Conservation (phyloP, 1,284 basidiomycete species). For the Grifola frondosa region DNA sequence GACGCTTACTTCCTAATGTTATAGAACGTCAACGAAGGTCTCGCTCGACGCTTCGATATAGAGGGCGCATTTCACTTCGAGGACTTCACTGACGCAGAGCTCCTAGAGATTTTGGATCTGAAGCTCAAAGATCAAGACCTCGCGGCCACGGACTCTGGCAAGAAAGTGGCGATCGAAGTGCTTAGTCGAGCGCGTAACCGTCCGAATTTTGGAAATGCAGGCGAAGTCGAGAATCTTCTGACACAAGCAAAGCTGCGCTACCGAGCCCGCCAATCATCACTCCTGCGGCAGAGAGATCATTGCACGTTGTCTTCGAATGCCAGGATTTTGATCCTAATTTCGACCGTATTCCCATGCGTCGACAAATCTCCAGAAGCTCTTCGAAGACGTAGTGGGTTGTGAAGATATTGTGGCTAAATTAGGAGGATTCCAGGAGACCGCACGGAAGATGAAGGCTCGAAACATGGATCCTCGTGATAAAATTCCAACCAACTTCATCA, state of each 20-base stretch:
- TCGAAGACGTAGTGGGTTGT: slow-evolving; percentile 61
- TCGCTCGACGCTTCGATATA: slow-evolving; percentile 58
- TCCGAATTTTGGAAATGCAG: slow-evolving; percentile 68
- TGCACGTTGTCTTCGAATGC: slow-evolving; percentile 50
- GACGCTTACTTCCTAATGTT: not conserved
- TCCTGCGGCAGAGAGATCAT: slow-evolving; percentile 33
- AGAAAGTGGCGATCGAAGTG: slow-evolving; percentile 51
- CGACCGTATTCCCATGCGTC: slow-evolving; percentile 47
- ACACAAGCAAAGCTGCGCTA: slow-evolving; percentile 51
- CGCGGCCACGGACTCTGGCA: slow-evolving; percentile 53
- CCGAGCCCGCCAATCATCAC: slow-evolving; percentile 41
- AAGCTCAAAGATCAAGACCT: slow-evolving; percentile 60
- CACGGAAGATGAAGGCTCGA: slow-evolving; percentile 40
- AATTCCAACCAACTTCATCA: slow-evolving; percentile 67
- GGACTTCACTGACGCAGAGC: slow-evolving; percentile 55
- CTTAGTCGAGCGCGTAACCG: slow-evolving; percentile 51
- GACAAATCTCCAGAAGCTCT: slow-evolving; percentile 52
- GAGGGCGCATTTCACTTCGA: slow-evolving; percentile 68
- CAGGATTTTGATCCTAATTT: slow-evolving; percentile 63
- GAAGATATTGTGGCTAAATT: slow-evolving; percentile 52
- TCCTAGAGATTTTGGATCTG: slow-evolving; percentile 49
- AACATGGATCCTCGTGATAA: slow-evolving; percentile 37
- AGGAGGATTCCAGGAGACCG: slow-evolving; percentile 50
- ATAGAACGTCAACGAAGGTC: slow-evolving; percentile 66
- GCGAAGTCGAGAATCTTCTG: slow-evolving; percentile 67